Base-by-base conservation (phyloP, 2,329 filamentous ascomycete genomes). In the Phyllosticta citrichinensis region DNA sequence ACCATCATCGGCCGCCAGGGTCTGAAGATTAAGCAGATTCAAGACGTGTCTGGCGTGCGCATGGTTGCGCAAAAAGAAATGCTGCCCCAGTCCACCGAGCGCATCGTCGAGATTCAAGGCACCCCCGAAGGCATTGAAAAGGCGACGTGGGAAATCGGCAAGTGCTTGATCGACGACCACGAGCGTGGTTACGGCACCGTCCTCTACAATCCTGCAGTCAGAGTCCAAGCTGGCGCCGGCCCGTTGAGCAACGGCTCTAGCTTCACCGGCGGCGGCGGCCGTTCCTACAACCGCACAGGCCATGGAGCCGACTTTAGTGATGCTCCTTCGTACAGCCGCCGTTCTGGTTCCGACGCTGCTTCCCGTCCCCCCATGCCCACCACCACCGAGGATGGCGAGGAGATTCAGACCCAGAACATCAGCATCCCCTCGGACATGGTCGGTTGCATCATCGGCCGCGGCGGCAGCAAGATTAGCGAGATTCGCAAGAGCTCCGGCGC, bases 11-110 rank as follows among this genome's bases (percentile, higher is more conserved):
- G 94, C 69, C 87, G 91, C 66, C 89, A 95, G 75, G 94, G 94
- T 63, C 82, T 97, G 67, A 99, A 97, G 82, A 99, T 99, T 82
- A 99, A 99, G 83, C 90, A 97, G 74, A 99, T 99, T 68, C 94
- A 99, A 75, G 94, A 99, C 74, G 87, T 86, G 30, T 97, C 94
- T 5, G 92, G 92, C 66, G 94, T 97, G 62, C 92, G 94, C 72
- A 99, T 99, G 94, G 92, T 99, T 56, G 94, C 94, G 51, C 94
- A 99, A 77, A 99, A 99, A 79, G 94, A 99, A 71, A 99, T 99
- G 94, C 86, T 99, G 8, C 94, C 94, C 40, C 94, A 99, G 76
- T 99, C 94, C 5, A 99, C 94, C 35, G 94, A 99, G 80, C 88
- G 94, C 66, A 92, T 99, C 68, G 94, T 99, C 66, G 94, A 99